Conservation (phyloP, 805 yeast species). For the Zygoascus ofunaensis region DNA sequence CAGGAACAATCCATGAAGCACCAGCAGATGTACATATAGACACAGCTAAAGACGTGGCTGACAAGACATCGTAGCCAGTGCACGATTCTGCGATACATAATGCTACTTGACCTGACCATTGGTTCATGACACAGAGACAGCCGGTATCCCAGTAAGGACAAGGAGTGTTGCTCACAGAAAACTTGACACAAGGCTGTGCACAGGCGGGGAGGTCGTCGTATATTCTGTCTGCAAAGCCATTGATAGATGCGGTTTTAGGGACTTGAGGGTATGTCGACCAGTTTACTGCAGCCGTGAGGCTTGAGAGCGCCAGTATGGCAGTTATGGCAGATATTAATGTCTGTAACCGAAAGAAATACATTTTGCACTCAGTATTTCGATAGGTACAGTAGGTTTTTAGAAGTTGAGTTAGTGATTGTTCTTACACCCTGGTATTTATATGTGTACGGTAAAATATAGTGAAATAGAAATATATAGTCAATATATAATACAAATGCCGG, state of each 20-base stretch:
- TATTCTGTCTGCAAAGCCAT: slow-evolving; percentile 43
- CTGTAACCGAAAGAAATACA: too few species aligned
- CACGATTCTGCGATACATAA: slow-evolving; percentile 35
- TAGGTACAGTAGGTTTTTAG: too few species aligned
- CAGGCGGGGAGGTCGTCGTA: slow-evolving; percentile 33
- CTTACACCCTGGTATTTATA: too few species aligned
- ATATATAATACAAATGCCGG: too few species aligned
- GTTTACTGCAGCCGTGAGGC: slow-evolving; percentile 22
- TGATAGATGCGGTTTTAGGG: slow-evolving; percentile 38
- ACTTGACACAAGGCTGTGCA: slow-evolving; percentile 35
- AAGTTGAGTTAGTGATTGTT: too few species aligned
- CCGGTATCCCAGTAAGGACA: slow-evolving; percentile 49
- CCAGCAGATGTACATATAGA: slow-evolving; percentile 38
- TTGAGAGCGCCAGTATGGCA: neutral
- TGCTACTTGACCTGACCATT: slow-evolving; percentile 40
- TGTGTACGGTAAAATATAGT: too few species aligned
- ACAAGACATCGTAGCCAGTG: slow-evolving; percentile 31
- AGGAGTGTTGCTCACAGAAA: slow-evolving; percentile 32
- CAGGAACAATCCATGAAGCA: slow-evolving; percentile 41
- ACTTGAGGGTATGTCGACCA: slow-evolving; percentile 40
- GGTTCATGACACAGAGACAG: slow-evolving; percentile 45
- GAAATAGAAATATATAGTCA: too few species aligned
- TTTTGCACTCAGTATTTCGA: too few species aligned
- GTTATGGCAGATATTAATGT: neutral
- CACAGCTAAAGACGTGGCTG: slow-evolving; percentile 28